phyloP scores from a whole-genome alignment of 352 stramenopile species.

The Phytopythium montanum region DNA sequence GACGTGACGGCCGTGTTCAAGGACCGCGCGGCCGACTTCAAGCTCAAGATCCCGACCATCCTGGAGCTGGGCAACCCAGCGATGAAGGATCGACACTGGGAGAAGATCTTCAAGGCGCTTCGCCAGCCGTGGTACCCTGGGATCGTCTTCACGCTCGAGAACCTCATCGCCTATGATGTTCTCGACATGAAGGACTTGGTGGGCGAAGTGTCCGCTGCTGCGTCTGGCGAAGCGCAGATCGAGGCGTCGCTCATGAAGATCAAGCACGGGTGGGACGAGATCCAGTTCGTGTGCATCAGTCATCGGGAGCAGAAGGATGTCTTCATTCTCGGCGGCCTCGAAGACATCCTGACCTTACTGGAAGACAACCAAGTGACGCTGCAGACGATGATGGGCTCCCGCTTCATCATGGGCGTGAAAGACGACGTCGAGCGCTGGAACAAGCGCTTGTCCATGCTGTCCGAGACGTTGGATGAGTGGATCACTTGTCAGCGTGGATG shows the following conservation, averaged over 20 bases:
- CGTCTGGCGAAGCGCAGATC: constrained; percentile 88
- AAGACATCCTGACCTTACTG: constrained; percentile 87
- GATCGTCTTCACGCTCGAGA: constrained; percentile 87
- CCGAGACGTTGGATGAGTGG: constrained; percentile 83
- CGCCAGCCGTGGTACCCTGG: constrained; percentile 87
- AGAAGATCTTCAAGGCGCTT: constrained; percentile 91
- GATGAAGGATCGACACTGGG: constrained; percentile 95
- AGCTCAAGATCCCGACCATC: constrained; percentile 89
- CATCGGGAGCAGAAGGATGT: constrained; percentile 86
- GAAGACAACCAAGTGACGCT: constrained; percentile 92
- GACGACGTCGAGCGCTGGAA: constrained; percentile 90
- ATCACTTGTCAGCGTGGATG: constrained; percentile 81
- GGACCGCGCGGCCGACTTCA: constrained; percentile 87
- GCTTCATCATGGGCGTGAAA: constrained; percentile 90
- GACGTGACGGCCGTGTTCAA: constrained; percentile 88
- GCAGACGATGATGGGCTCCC: constrained; percentile 92
- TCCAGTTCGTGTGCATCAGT: constrained; percentile 79
- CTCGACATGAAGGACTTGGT: constrained; percentile 89
- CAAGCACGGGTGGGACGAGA: constrained; percentile 85
- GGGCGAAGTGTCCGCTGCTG: constrained; percentile 77
- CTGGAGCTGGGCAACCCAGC: constrained; percentile 88
- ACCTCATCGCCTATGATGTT: constrained; percentile 85
- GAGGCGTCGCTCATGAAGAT: constrained; percentile 89
- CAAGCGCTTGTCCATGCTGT: constrained; percentile 83
- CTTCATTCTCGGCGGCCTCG: constrained; percentile 89